Conservation (phyloP, 164 flowering plant species). For the Aristolochia fimbriata region DNA sequence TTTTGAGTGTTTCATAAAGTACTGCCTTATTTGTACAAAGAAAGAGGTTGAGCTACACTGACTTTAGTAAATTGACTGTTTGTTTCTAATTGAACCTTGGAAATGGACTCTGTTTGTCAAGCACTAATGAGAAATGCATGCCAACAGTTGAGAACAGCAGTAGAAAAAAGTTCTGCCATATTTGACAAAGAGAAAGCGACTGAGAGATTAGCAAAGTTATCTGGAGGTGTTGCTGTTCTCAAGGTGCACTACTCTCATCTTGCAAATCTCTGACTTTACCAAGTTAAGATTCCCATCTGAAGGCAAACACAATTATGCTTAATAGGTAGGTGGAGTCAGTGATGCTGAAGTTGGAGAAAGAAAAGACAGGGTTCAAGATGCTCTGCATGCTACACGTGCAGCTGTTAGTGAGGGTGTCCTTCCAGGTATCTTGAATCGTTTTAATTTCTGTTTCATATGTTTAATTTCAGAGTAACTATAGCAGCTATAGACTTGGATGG, state of each 20-base stretch:
- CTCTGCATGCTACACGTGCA: slow-evolving; percentile 79
- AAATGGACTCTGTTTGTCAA: background rate
- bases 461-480: too few species aligned
- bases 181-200: slow-evolving; percentile 89
- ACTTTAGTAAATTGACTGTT: too few species aligned
- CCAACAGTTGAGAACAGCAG: slow-evolving; percentile 45
- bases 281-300: slow-evolving; percentile 1
- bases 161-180: slow-evolving; percentile 52
- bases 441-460: background rate
- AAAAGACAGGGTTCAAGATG: slow-evolving; percentile 81
- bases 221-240: slow-evolving; percentile 87
- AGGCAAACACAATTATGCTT: background rate
- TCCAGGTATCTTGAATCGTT: slow-evolving; percentile 43
- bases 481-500: too few species aligned
- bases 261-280: background rate
- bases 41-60: too few species aligned
- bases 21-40: too few species aligned
- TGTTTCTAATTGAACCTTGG: too few species aligned
- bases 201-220: slow-evolving; percentile 69
- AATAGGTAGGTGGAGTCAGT: slow-evolving; percentile 80
- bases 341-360: slow-evolving; percentile 86
- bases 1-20: too few species aligned
- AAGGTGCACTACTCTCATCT: slow-evolving; percentile 33
- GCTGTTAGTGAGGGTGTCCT: slow-evolving; percentile 92
- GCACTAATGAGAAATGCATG: slow-evolving; percentile 5